Evolutionary conservation across 768 basidiomycete species (phyloP).

Genomic region (Mycena galericulata): DNA sequence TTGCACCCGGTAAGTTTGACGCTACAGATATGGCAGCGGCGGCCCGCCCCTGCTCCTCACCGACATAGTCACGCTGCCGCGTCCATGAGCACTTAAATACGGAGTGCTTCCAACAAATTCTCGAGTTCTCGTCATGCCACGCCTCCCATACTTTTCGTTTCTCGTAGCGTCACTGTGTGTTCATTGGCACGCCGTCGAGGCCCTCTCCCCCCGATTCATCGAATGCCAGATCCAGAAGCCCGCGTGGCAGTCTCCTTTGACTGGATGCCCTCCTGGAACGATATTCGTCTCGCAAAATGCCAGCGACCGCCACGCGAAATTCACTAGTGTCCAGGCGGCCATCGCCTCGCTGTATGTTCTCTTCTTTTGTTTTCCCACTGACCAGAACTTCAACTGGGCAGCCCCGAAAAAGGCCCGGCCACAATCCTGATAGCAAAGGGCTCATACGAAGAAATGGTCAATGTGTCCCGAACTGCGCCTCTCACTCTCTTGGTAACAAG

Average conservation of each 20-base stretch:
- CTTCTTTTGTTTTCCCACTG: background rate
- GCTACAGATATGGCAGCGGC: too few species aligned
- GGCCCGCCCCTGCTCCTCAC: slow-evolving; percentile 19
- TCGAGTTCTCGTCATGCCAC: slow-evolving; percentile 6
- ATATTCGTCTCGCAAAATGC: slow-evolving; percentile 65
- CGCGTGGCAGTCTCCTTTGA: slow-evolving; percentile 52
- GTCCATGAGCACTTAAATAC: background rate
- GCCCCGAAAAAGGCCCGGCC: slow-evolving; percentile 53
- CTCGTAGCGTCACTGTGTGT: background rate
- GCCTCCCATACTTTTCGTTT: background rate
- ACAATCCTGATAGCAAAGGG: slow-evolving; percentile 70
- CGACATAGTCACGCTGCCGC: slow-evolving; percentile 23
- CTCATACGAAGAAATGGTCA: slow-evolving; percentile 70
- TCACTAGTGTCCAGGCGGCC: slow-evolving; percentile 65
- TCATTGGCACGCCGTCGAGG: slow-evolving; percentile 19
- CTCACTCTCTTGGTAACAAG: slow-evolving; percentile 65
- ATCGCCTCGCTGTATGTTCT: slow-evolving; percentile 64
- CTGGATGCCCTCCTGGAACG: slow-evolving; percentile 68
- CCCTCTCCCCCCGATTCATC: slow-evolving; percentile 60
- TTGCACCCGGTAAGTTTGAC: too few species aligned
- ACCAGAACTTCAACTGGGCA: slow-evolving; percentile 35
- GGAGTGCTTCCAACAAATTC: background rate
- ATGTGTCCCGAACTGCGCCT: slow-evolving; percentile 64
- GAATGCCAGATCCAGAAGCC: slow-evolving; percentile 67
- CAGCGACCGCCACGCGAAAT: slow-evolving; percentile 58